Conservation (phyloP, 164 flowering plant species). For the Cinnamomum micranthum region DNA sequence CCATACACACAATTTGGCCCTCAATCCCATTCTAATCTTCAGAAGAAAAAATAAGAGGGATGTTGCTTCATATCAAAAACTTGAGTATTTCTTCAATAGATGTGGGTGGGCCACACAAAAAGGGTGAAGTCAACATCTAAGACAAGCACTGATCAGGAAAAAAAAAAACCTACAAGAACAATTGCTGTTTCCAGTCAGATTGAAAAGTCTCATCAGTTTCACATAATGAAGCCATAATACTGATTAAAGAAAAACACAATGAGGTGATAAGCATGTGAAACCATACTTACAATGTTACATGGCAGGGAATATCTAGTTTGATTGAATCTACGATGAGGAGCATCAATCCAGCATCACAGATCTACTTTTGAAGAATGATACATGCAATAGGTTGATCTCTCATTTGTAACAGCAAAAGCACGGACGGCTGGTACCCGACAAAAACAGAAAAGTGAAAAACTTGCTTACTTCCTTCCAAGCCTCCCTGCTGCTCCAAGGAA, state of each 20-base stretch:
- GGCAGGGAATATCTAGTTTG: not conserved
- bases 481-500: conserved; percentile 74
- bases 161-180: not conserved
- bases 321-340: not conserved
- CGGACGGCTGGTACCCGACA: not conserved
- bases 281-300: not conserved
- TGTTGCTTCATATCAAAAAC: not conserved
- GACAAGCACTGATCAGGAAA: not conserved
- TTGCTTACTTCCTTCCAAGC: conserved; percentile 36
- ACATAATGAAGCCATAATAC: not conserved
- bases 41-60: not conserved
- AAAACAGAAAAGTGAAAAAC: not conserved
- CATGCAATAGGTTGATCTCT: not conserved
- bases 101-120: not conserved
- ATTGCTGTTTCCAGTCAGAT: not conserved
- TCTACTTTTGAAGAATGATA: not conserved
- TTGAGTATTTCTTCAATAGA: not conserved
- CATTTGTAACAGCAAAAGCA: not conserved
- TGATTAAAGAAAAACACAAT: too few relatives aligned
- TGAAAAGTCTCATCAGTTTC: not conserved
- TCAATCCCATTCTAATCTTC: not conserved
- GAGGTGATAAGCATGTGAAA: not conserved
- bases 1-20: too few relatives aligned
- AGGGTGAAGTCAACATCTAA: not conserved
- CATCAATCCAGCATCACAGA: not conserved